These are phyloP conservation scores for Cicer bijugum DNA, from an alignment of 306 rosid genomes.

Conservation along the genomic window DNA sequence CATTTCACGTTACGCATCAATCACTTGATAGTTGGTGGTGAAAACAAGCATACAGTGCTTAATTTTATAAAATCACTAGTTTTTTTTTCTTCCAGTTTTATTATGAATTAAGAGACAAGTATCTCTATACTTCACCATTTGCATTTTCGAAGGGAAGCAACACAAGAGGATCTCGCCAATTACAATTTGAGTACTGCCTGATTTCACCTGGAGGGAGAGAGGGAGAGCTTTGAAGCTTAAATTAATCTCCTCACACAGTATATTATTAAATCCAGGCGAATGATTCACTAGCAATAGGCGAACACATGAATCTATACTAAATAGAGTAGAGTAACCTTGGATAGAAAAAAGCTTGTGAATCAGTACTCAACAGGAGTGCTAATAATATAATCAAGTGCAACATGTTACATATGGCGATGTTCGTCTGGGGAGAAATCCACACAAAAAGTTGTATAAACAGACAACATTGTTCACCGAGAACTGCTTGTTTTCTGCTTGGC, in stretches of 20 bases:
- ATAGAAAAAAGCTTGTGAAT: conserved; percentile 36
- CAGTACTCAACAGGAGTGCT: conserved; percentile 37
- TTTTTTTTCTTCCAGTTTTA: too few species aligned
- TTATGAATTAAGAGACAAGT: too few species aligned
- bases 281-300: conserved; percentile 27
- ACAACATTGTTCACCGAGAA: conserved; percentile 55
- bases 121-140: too few species aligned
- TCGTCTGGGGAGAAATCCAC: conserved; percentile 11
- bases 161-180: too few species aligned
- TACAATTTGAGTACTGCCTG: too few species aligned
- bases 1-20: too few species aligned
- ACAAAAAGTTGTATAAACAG: conserved; percentile 33
- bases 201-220: too few species aligned
- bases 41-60: too few species aligned
- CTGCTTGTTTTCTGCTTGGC: conserved; percentile 86
- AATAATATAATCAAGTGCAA: conserved; percentile 37
- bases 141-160: too few species aligned
- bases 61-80: too few species aligned
- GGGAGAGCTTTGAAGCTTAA: neutral
- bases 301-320: conserved; percentile 41
- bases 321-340: conserved; percentile 37
- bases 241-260: conserved; percentile 20
- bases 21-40: too few species aligned
- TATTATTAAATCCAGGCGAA: conserved; percentile 36
- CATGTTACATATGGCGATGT: conserved; percentile 35